These are phyloP conservation scores for Pseudonectria foliicola DNA, from an alignment of 2,329 filamentous ascomycete genomes.

Conservation along the genomic window DNA sequence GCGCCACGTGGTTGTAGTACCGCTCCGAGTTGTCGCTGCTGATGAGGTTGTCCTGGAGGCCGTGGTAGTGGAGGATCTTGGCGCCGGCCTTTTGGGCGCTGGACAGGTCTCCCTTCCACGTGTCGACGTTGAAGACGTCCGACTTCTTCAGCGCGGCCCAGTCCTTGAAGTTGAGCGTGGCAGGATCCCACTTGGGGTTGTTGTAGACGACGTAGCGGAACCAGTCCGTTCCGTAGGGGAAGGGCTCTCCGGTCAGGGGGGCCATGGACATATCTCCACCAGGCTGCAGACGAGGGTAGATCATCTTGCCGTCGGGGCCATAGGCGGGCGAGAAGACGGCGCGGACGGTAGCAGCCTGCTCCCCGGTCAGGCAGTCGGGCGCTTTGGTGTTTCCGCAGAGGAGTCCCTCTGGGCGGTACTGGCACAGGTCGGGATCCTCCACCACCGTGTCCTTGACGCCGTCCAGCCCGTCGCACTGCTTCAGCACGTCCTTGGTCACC, in stretches of 20 bases:
- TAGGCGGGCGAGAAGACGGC: constrained; percentile 24
- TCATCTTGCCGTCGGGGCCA: constrained; percentile 27
- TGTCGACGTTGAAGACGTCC: constrained; percentile 35
- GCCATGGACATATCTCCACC: constrained; percentile 28
- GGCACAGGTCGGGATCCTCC: constrained; percentile 36
- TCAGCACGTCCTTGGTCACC: constrained; percentile 16
- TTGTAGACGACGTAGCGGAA: constrained; percentile 34
- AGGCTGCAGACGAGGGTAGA: constrained; percentile 40
- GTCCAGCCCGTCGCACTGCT: constrained; percentile 44
- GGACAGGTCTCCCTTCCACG: constrained; percentile 32
- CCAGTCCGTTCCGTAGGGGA: constrained; percentile 19
- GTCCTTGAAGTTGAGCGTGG: constrained; percentile 31
- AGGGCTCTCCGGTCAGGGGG: constrained; percentile 19
- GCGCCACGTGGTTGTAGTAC: constrained; percentile 16
- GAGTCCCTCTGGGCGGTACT: constrained; percentile 35
- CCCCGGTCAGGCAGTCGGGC: constrained; percentile 33
- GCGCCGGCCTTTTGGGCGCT: constrained; percentile 32
- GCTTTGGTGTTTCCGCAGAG: constrained; percentile 22
- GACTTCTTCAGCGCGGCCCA: constrained; percentile 28
- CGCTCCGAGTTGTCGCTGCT: constrained; percentile 23
- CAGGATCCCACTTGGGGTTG: constrained; percentile 25
- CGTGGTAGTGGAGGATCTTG: constrained; percentile 42
- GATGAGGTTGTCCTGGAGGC: constrained; percentile 28
- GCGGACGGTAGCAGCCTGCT: constrained; percentile 32
- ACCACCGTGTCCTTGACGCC: constrained; percentile 43